Percentiles rank a stretch among this genome's conserved stretches.
These are phyloP conservation scores for Noccaea caerulescens DNA, from an alignment of 345 rosid genomes.

Conservation along the genomic window DNA sequence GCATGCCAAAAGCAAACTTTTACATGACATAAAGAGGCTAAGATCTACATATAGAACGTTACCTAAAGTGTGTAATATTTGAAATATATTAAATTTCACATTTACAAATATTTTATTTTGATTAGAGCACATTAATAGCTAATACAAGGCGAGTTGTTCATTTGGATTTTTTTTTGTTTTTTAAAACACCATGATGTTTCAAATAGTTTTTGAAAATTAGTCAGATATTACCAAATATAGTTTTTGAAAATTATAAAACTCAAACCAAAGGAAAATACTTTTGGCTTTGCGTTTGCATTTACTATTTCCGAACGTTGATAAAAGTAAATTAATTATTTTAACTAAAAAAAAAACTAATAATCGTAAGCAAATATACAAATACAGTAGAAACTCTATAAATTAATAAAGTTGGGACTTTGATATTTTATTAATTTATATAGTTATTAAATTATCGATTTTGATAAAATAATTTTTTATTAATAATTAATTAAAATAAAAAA, in stretches of 20 bases:
- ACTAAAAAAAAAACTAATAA: too few species aligned
- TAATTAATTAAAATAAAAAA: too few species aligned
- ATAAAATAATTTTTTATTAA: too few species aligned
- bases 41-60: neutral
- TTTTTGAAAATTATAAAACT: neutral
- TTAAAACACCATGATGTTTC: neutral
- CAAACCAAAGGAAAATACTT: neutral
- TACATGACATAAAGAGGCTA: constrained; percentile 6
- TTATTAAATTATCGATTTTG: too few species aligned
- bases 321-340: neutral
- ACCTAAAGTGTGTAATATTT: neutral
- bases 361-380: neutral
- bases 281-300: constrained; percentile 7
- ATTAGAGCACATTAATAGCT: constrained; percentile 9
- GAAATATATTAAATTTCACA: neutral
- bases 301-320: constrained; percentile 1
- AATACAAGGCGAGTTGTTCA: neutral
- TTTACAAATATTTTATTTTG: neutral
- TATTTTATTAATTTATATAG: too few species aligned
- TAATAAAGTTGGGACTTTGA: too few species aligned
- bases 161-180: neutral
- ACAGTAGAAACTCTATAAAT: too few species aligned
- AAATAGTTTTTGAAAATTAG: neutral
- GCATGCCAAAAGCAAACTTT: constrained; percentile 8
- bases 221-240: too few species aligned